Evolutionary conservation across 1,139 yeast species (phyloP), one percentile per base, ranked within the genome.

Genomic region (Wickerhamiella pararugosa): DNA sequence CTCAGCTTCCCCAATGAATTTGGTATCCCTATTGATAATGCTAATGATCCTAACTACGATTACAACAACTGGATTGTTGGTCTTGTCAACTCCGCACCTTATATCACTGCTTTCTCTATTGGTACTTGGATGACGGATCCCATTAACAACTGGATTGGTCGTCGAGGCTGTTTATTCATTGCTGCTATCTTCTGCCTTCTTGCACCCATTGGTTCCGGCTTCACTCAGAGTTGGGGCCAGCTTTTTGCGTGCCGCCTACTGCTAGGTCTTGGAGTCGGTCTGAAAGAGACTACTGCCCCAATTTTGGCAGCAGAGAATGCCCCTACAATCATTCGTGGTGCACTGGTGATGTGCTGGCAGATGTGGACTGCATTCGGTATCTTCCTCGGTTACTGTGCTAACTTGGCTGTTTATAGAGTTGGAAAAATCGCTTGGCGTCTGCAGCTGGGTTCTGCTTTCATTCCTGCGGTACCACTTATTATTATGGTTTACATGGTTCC

Each of bases 311-410:
- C 92, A 6, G 94, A 82, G 57, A 77, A 84, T 58, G 66, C 83
- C 4, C 93, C 93, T 3, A 76, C 79, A 34, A 69, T 70, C 32
- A 75, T 81, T 48, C 70, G 94, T 56, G 94, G 94, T 49, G 75
- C 86, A 2, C 63, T 82, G 48, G 86, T 81, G 41, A 80, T 81
- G 90, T 71, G 78, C 66, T 82, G 93, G 93, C 94, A 82, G 63
- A 72, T 79, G 59, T 81, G 81, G 71, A 82, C 93, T 7, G 93
- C 93, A 5, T 76, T 79, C 48, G 94, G 94, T 54, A 80, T 82
- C 53, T 79, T 79, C 75, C 66, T 81, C 53, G 93, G 93, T 40
- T 79, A 79, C 57, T 77, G 78, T 42, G 69, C 81, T 39, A 70
- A 76, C 25, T 35, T 45, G 36, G 38, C 39, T 10, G 42, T 42